Evolutionary conservation across 805 yeast genomes (phyloP), one percentile per base, ranked within the genome.

Genomic region (Wickerhamiella azymoides): DNA sequence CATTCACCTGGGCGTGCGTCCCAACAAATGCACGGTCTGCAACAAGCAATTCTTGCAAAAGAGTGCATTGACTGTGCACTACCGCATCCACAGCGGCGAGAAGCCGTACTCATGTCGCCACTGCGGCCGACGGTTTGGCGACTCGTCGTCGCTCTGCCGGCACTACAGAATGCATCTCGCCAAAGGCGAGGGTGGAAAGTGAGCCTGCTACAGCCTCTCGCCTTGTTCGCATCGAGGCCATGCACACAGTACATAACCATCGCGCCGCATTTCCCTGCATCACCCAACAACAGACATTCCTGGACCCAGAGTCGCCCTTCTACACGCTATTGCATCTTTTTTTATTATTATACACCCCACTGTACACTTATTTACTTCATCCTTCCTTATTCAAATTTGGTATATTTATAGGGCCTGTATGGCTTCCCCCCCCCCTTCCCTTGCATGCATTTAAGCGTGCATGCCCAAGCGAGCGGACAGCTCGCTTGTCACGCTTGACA

Each of bases 141-240:
- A 62, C 47, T 61, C 65, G 10, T 58, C 62, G 13, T 61, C 65
- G 5, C 67, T 86, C 49, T 93, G 95, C 5, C 72, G 96, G 49
- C 93, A 84, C 61, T 72, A 81, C 36, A 66, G 94, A 39, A 82
- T 84, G 17, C 95, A 84, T 57, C 79, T 88, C 1, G 94, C 94
- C 14, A 88, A 84, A 52, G 46, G 39, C 11, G 36, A 32, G 17
- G 43, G 26, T 2, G 36, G 42, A 9, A 41, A 41, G 33, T 30
- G 33, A 30, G 16, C 33, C n/a, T n/a, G n/a, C n/a, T n/a, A n/a
- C n/a, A n/a, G n/a, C n/a, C n/a, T n/a, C n/a, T n/a, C n/a, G n/a
- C n/a, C n/a, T 21, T 21, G 7, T 21, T 7, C 24, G 24, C 24
- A 7, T 21, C 4, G 24, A 21, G 24, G 6, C 7, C 4, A 21